Percentiles rank a stretch among this genome's conserved stretches.
phyloP scores from a whole-genome alignment of 2,329 filamentous ascomycete species.

The Plectosphaerella cucumerina region DNA sequence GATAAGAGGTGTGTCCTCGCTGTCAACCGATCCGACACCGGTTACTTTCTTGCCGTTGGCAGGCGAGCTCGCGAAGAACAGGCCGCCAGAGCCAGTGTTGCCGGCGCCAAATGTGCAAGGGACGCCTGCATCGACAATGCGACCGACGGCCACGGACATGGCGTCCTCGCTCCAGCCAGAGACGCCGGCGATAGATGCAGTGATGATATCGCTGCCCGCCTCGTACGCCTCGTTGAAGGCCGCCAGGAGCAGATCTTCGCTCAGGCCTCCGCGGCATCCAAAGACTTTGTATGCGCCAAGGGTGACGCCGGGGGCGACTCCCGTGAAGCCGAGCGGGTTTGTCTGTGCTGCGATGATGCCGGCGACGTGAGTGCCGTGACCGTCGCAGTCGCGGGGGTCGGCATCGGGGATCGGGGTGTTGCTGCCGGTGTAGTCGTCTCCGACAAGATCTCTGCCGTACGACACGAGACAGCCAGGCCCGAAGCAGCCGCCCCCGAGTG shows the following conservation, averaged over 20 bases:
- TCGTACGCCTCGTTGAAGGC: conserved; percentile 38
- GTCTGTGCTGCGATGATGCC: conserved; percentile 41
- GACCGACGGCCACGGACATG: conserved; percentile 17
- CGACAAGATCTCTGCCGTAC: conserved; percentile 42
- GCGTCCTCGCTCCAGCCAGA: conserved; percentile 21
- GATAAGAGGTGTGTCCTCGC: conserved; percentile 15
- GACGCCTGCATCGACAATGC: conserved; percentile 23
- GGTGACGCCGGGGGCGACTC: conserved; percentile 34
- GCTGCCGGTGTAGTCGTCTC: conserved; percentile 28
- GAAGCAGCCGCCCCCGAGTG: conserved; percentile 48
- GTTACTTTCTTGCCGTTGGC: conserved; percentile 18
- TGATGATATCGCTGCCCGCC: conserved; percentile 31
- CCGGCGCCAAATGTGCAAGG: conserved; percentile 20
- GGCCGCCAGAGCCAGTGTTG: conserved; percentile 17
- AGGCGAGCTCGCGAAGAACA: conserved; percentile 16
- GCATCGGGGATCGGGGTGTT: conserved; percentile 26
- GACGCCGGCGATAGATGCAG: conserved; percentile 19
- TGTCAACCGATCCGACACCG: conserved; percentile 18
- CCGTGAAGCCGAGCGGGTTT: conserved; percentile 31
- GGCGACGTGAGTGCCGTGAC: conserved; percentile 41
- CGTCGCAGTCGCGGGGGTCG: conserved; percentile 34
- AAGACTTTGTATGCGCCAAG: conserved; percentile 35
- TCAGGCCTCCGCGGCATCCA: conserved; percentile 25
- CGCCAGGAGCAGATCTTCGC: conserved; percentile 34
- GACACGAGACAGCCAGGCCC: conserved; percentile 42